Base-by-base conservation (phyloP, 2,329 filamentous ascomycete genomes). In the Pestalotiopsis sp. region DNA sequence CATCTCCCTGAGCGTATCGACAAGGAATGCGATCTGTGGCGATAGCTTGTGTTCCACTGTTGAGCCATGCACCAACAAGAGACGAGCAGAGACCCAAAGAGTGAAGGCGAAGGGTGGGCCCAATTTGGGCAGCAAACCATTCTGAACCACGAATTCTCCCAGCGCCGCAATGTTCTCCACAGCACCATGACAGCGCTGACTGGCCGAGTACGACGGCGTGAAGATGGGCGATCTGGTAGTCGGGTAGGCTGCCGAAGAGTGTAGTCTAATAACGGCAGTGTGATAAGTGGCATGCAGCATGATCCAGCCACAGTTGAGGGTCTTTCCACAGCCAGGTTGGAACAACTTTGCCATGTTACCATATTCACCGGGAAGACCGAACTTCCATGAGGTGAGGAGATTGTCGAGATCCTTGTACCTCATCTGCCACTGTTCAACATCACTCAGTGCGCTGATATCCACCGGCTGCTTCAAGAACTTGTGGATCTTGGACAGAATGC, bases 231-330 rank as follows among this genome's bases (percentile, higher is more conserved):
- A 97, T 39, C 93, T 87, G 3, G 93, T 96, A 4, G 94, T 97
- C 3, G 94, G 94, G 78, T 97, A 98, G 1, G 94, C 94, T 5
- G 94, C 94, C 1, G 94, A 97, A 0, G 94, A 97, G 81, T 97
- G 94, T 26, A 97, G 85, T 44, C 94, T 90, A 73, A 98, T 97
- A 9, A 97, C 90, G 59, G 94, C 92, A 0, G 94, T 97, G 78
- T 97, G 93, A 75, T 94, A 97, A 0, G 94, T 94, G 4, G 93
- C 92, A 76, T 97, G 94, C 38, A 97, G 84, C 91, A 97, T 97
- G 64, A 97, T 89, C 91, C 94, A 94, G 65, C 91, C 91, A 76
- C 92, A 94, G 75, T 92, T 94, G 61, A 94, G 83, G 56, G 86
- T 86, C 77, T 92, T 93, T 73, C 86, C 88, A 64, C 86, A 87